A percentile compares a stretch with the other conserved stretches of the same genome.
Conservation (phyloP, 345 rosid species). For the Xanthoceras sorbifolium region DNA sequence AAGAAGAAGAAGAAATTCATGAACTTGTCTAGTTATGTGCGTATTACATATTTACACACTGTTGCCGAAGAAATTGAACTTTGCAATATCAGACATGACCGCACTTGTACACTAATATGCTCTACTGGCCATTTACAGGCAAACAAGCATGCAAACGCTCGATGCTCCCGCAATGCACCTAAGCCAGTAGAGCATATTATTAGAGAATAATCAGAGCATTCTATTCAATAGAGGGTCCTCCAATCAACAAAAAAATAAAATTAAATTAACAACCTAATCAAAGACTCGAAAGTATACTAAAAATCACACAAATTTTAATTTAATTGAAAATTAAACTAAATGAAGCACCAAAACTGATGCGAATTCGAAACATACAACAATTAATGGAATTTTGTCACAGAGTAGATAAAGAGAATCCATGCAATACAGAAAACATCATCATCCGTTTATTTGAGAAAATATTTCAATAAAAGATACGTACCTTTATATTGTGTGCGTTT, state of each 20-base stretch:
- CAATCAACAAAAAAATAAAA: not conserved
- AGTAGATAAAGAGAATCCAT: no score
- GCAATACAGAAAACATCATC: no score
- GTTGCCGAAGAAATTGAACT: not conserved
- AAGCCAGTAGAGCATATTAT: not conserved
- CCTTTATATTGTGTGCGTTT: not conserved
- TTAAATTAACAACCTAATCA: no score
- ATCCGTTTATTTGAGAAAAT: not conserved
- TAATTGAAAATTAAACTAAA: not conserved
- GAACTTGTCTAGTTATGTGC: not conserved
- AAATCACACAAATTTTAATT: not conserved
- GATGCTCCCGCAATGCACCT: not conserved
- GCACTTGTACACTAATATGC: not conserved
- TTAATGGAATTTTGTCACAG: not conserved
- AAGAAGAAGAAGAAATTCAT: not conserved
- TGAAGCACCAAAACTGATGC: not conserved
- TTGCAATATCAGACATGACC: not conserved
- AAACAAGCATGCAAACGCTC: not conserved
- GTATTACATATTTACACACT: not conserved
- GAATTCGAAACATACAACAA: not conserved
- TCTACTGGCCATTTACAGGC: not conserved
- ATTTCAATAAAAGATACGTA: no score
- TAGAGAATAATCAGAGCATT: not conserved
- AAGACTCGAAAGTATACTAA: not conserved
- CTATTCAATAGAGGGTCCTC: not conserved